Base-by-base conservation (phyloP, 2,329 filamentous ascomycete genomes). In the Cytospora paraplurivora region DNA sequence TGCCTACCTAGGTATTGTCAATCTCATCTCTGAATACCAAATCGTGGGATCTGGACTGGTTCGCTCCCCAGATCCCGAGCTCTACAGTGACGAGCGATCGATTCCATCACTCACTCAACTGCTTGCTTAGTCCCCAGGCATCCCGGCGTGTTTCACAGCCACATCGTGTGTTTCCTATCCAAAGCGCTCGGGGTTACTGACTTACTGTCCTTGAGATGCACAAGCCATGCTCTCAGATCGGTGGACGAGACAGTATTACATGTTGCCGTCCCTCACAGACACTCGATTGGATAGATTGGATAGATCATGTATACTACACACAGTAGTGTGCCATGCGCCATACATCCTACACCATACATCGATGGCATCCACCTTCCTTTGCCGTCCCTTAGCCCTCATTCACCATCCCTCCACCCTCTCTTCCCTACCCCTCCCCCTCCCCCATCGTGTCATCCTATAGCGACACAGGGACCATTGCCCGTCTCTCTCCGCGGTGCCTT, bases 401-500 rank as follows among this genome's bases (percentile, higher is more conserved):
- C 27, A 27, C 4, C 27, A 27, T 27, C 27, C 27, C 27, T 27
- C 27, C 27, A 27, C 27, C 27, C 27, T 27, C 27, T 27, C 27
- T 21, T 12, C n/a, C 44, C 11, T 47, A 19, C 12, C 44, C 3
- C 21, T 21, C n/a, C 41, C 12, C 44, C 59, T 55, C 59, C 51
- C 38, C 15, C 38, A 61, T 61, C 59, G 41, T 27, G 38, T 33
- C 51, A 55, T 55, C 17, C 15, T 52, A 55, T 44, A 38, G 59
- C 59, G 49, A 53, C 19, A 38, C 50, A 35, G 56, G 27, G 19
- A 21, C 51, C 32, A 33, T 55, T 55, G 35, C 21, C 51, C 49
- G 35, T 53, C 21, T 50, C 49, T 53, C 57, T 59, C 57, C 57
- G 57, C 57, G 41, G 41, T 47, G 38, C 57, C 59, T 34, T 33